Percentiles rank a stretch among this genome's conserved stretches.
phyloP scores from a whole-genome alignment of 495 filamentous ascomycete genomes.

The Neurospora sp. region DNA sequence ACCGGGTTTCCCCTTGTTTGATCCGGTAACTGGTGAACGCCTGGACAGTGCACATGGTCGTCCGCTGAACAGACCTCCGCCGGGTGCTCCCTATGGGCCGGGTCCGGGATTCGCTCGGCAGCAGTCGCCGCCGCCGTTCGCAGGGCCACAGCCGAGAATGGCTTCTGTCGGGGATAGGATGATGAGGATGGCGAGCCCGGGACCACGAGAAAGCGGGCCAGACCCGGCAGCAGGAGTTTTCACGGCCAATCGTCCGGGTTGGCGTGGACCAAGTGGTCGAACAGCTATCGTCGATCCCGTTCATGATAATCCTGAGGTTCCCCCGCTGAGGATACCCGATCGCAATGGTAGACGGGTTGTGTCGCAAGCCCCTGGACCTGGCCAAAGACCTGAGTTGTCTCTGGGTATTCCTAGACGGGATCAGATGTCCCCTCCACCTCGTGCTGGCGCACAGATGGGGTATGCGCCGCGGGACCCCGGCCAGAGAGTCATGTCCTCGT shows the following conservation, averaged over 20 bases:
- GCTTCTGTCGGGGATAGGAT: slow-evolving; percentile 36
- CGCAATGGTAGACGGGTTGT: slow-evolving; percentile 30
- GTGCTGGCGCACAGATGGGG: slow-evolving; percentile 18
- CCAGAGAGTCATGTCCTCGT: slow-evolving; percentile 12
- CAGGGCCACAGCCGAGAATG: slow-evolving; percentile 3
- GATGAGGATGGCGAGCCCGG: slow-evolving; percentile 31
- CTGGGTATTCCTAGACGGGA: slow-evolving; percentile 11
- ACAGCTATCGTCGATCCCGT: slow-evolving; percentile 37
- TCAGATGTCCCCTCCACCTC: slow-evolving; percentile 22
- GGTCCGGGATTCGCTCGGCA: slow-evolving; percentile 23
- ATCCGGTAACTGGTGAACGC: slow-evolving; percentile 40
- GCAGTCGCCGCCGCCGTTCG: slow-evolving; percentile 13
- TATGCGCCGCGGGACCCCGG: slow-evolving; percentile 17
- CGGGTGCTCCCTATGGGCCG: slow-evolving; percentile 22
- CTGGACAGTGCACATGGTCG: slow-evolving; percentile 32
- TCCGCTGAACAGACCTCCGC: slow-evolving; percentile 34
- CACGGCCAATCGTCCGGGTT: slow-evolving; percentile 32
- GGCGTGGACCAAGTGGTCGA: slow-evolving; percentile 44
- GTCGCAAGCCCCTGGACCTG: slow-evolving; percentile 8
- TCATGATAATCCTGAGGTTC: slow-evolving; percentile 29
- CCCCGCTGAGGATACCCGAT: slow-evolving; percentile 34
- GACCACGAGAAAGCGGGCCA: slow-evolving; percentile 10
- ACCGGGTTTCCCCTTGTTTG: slow-evolving; percentile 30
- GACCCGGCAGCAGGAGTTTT: slow-evolving; percentile 26
- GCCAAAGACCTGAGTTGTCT: slow-evolving; percentile 5